These are phyloP conservation scores for Xylaria sp. DNA, from an alignment of 2,329 filamentous ascomycete species.

Conservation along the genomic window DNA sequence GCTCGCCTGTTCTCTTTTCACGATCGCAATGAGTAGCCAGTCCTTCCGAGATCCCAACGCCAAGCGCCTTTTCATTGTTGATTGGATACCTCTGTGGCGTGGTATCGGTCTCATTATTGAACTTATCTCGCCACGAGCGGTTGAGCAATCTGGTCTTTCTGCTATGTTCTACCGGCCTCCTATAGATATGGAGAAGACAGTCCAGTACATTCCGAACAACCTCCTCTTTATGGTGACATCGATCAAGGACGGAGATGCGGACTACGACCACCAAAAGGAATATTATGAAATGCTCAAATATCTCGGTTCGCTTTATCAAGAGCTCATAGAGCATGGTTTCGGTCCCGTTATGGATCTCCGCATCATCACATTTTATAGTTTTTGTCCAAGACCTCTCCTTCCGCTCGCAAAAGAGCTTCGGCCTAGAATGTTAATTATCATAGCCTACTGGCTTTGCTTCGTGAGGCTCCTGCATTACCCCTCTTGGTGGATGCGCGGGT, in stretches of 20 bases:
- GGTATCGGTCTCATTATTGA: constrained; percentile 63
- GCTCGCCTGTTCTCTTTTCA: constrained; percentile 62
- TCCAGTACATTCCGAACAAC: constrained; percentile 57
- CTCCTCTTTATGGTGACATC: constrained; percentile 62
- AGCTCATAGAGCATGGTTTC: constrained; percentile 58
- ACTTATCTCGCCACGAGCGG: constrained; percentile 48
- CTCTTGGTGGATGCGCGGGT: constrained; percentile 63
- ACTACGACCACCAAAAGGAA: constrained; percentile 52
- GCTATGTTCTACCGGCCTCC: constrained; percentile 62
- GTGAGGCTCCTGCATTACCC: constrained; percentile 54
- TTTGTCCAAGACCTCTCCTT: constrained; percentile 58
- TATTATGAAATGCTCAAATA: constrained; percentile 62
- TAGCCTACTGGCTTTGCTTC: constrained; percentile 65
- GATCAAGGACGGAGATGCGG: constrained; percentile 56
- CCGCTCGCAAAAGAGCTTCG: constrained; percentile 55
- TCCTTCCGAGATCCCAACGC: constrained; percentile 61
- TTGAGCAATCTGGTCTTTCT: constrained; percentile 57
- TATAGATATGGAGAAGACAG: constrained; percentile 58
- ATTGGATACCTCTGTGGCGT: constrained; percentile 68
- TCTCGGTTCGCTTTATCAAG: constrained; percentile 63
- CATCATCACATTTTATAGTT: constrained; percentile 65
- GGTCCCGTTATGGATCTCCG: constrained; percentile 59
- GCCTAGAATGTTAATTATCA: constrained; percentile 61
- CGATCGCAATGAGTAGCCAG: constrained; percentile 62
- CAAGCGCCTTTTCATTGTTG: constrained; percentile 61